Evolutionary conservation across 2,329 filamentous ascomycete genomes (phyloP), one percentile per base, ranked within the genome.

Genomic region (Seiridium unicorne): DNA sequence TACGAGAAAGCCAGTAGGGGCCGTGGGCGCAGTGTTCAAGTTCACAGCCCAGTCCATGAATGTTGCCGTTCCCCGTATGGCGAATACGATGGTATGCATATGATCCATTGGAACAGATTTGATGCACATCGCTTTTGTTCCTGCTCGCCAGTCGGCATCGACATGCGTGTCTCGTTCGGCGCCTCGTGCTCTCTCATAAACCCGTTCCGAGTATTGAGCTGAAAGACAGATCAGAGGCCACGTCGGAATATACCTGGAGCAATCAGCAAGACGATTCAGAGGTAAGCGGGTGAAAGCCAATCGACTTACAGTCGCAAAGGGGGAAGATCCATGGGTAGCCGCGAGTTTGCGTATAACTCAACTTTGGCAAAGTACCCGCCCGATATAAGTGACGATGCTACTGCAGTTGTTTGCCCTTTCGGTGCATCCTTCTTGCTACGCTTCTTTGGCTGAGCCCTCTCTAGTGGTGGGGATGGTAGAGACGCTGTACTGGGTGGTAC

Each of bases 11-110:
- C 84, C 85, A 0, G 70, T 71, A 0, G 92, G 91, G 1, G 86
- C 80, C 0, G 83, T 79, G 0, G 91, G 91, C 0, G 83, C 85
- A 1, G 84, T 84, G 55, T 90, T 86, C 58, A 95, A 82, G 72
- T 96, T 96, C 51, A 95, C 90, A 1, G 89, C 84, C 92, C 92
- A 96, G 75, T 96, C 92, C 78, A 90, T 87, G 66, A 95, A 90
- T 5, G 86, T 90, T 32, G 91, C 86, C 0, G 88, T 92, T 26
- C 92, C 92, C 26, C 92, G 86, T 63, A 96, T 91, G 11, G 92
- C 91, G 68, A 96, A 91, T 9, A 96, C 89, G 59, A 96, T 89
- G 18, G 89, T 88, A 70, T 91, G 86, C 77, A 89, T 87, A 67
- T 91, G 82, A 68, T 95, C 91, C 70, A 93, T 86, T 1, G 91